Percentiles rank a stretch among this genome's conserved stretches.
Conservation (phyloP, 768 basidiomycete species). For the Gloeophyllum trabeum region DNA sequence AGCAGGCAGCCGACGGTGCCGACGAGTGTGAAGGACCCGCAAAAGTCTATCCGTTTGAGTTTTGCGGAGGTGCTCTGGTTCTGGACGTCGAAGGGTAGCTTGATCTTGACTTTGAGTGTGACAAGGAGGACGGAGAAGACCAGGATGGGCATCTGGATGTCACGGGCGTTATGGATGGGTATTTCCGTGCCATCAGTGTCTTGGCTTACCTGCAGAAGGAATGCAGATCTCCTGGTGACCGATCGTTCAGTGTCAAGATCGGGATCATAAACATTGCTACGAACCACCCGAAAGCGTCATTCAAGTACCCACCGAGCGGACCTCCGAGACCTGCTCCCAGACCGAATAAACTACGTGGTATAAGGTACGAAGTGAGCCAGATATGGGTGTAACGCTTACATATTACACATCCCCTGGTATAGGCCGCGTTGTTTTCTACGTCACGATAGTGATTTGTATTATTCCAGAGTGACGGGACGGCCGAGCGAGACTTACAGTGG, state of each 20-base stretch:
- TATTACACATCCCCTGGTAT: conserved; percentile 86
- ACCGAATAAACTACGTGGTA: conserved; percentile 55
- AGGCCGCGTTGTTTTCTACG: conserved; percentile 73
- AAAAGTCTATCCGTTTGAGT: conserved; percentile 71
- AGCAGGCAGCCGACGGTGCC: conserved; percentile 57
- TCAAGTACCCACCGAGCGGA: conserved; percentile 75
- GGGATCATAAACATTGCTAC: conserved; percentile 20
- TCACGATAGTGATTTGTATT: conserved; percentile 1
- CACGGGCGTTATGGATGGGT: no score
- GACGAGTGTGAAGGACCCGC: conserved; percentile 77
- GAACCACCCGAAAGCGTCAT: conserved; percentile 79
- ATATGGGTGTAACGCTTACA: conserved; percentile 34
- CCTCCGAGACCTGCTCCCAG: conserved; percentile 75
- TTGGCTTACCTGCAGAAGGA: conserved; percentile 76
- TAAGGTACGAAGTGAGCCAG: conserved; percentile 1
- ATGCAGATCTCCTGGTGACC: conserved; percentile 64
- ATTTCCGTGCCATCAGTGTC: no score
- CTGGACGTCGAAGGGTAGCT: conserved; percentile 55
- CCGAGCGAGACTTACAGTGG: conserved; percentile 67
- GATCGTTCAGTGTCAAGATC: conserved; percentile 1
- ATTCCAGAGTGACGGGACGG: background rate
- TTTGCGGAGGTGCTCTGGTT: conserved; percentile 49
- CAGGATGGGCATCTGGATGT: conserved; percentile 77
- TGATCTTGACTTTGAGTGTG: conserved; percentile 67
- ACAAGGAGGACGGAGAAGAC: conserved; percentile 62